Percentiles rank a stretch among this genome's conserved stretches.
phyloP scores from a whole-genome alignment of 2,329 filamentous ascomycete species.

The Pseudocercospora vitis region DNA sequence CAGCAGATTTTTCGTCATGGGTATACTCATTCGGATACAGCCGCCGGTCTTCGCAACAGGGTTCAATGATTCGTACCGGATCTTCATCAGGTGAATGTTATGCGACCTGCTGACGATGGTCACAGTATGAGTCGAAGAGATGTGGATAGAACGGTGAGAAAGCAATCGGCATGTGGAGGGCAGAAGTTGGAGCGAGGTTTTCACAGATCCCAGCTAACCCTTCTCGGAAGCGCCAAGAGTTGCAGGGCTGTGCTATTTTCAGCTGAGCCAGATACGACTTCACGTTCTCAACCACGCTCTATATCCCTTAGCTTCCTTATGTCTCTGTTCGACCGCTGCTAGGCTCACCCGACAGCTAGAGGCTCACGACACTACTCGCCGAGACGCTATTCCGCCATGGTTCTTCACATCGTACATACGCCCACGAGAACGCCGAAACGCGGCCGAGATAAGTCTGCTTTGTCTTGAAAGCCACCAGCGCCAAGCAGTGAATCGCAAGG shows the following conservation, averaged over 20 bases:
- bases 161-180: background rate
- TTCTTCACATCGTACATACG: background rate
- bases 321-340: too few relatives aligned
- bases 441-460: constrained; percentile 1
- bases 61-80: background rate
- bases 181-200: background rate
- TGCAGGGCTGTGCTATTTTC: constrained; percentile 3
- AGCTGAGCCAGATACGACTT: background rate
- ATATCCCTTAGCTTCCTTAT: too few relatives aligned
- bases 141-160: background rate
- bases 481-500: background rate
- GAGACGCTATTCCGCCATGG: too few relatives aligned
- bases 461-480: background rate
- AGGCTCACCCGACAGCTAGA: too few relatives aligned
- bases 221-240: background rate
- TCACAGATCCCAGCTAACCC: background rate
- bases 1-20: background rate
- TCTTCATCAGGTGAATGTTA: background rate
- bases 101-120: background rate
- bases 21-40: background rate
- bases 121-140: background rate
- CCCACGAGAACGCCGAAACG: constrained; percentile 6
- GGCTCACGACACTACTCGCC: too few relatives aligned
- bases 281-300: background rate
- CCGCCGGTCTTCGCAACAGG: background rate